Conservation (phyloP, 768 basidiomycete genomes). For the Agaricus bisporus region DNA sequence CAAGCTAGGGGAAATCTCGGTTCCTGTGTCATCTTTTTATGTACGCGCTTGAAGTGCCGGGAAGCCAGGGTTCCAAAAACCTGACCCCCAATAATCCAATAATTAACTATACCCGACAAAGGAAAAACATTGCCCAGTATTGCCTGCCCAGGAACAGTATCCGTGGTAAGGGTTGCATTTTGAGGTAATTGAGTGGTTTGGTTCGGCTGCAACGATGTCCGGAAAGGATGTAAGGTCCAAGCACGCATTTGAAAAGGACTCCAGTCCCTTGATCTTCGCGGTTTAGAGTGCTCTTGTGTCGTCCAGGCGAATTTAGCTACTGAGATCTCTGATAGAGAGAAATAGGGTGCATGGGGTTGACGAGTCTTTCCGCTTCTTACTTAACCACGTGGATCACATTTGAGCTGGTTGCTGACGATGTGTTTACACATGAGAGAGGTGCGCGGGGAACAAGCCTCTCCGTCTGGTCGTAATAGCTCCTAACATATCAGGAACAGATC, state of each 20-base stretch:
- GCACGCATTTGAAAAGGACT: background rate
- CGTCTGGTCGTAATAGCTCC: background rate
- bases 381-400: conserved; percentile 3
- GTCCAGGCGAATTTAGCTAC: background rate
- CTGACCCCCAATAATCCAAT: background rate
- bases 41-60: background rate
- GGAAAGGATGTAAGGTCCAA: background rate
- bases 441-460: background rate
- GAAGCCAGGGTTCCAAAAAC: conserved; percentile 9
- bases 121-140: conserved; percentile 1
- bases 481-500: conserved; percentile 3
- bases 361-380: background rate
- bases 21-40: conserved; percentile 10
- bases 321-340: too few relatives aligned
- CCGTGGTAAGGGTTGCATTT: conserved; percentile 1
- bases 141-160: conserved; percentile 1
- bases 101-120: conserved; percentile 6
- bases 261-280: background rate
- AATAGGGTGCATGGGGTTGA: too few relatives aligned
- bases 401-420: background rate
- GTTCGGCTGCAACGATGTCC: conserved; percentile 2
- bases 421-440: background rate
- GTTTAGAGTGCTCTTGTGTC: background rate
- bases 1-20: background rate
- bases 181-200: conserved; percentile 3